Evolutionary conservation across 768 basidiomycete species (phyloP).

Genomic region (Podaxis pistillaris): DNA sequence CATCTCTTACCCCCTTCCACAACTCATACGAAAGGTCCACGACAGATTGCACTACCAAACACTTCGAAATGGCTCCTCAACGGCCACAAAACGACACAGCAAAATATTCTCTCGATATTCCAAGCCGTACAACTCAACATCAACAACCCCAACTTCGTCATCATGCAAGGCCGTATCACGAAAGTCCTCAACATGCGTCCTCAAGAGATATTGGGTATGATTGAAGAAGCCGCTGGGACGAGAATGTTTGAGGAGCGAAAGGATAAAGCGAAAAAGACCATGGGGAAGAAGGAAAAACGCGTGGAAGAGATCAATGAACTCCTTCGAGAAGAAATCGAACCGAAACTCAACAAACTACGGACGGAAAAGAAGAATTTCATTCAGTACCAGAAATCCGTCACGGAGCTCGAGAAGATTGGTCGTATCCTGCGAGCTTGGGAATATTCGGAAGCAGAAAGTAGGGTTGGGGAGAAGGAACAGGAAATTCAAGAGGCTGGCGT

Average conservation of each 20-base stretch:
- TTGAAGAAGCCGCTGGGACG: slow-evolving; percentile 97
- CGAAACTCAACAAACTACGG: slow-evolving; percentile 89
- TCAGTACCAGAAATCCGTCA: slow-evolving; percentile 84
- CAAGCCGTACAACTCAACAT: slow-evolving; percentile 98
- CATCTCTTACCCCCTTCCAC: background rate
- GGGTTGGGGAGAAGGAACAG: slow-evolving; percentile 50
- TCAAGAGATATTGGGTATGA: slow-evolving; percentile 96
- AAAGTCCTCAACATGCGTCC: slow-evolving; percentile 99
- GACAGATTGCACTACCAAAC: slow-evolving; percentile 88
- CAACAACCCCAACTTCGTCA: slow-evolving; percentile 99
- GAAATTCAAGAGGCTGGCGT: slow-evolving; percentile 51
- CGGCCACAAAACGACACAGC: slow-evolving; percentile 89
- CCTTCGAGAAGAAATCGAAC: slow-evolving; percentile 87
- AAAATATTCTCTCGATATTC: slow-evolving; percentile 84
- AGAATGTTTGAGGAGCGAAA: slow-evolving; percentile 99
- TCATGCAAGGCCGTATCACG: slow-evolving; percentile 99
- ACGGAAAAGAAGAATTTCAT: slow-evolving; percentile 86
- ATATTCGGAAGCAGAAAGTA: slow-evolving; percentile 65
- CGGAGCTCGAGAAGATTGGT: slow-evolving; percentile 84
- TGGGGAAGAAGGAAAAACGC: slow-evolving; percentile 96
- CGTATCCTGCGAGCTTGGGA: slow-evolving; percentile 86
- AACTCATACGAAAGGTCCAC: background rate
- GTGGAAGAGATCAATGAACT: slow-evolving; percentile 84
- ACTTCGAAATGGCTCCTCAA: slow-evolving; percentile 94
- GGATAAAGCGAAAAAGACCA: slow-evolving; percentile 93